Percentiles rank a stretch among this genome's conserved stretches.
These are phyloP conservation scores for Xylariomycetidae sp. DNA, from an alignment of 2,329 filamentous ascomycete species.

Conservation along the genomic window DNA sequence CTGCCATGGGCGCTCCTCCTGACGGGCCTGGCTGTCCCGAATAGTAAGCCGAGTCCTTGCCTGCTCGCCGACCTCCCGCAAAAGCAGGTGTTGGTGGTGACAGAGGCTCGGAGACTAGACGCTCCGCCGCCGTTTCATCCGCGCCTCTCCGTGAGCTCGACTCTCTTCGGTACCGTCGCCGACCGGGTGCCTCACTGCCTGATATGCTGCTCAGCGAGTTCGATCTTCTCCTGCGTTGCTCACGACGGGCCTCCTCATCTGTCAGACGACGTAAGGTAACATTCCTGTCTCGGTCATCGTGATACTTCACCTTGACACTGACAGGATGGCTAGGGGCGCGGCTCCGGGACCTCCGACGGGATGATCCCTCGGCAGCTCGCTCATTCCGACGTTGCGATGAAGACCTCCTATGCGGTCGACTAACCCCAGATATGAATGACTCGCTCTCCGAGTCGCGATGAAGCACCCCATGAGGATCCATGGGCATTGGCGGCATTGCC, in stretches of 20 bases:
- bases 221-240: constrained; percentile 35
- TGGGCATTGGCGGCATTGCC: constrained; percentile 51
- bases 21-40: constrained; percentile 45
- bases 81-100: constrained; percentile 55
- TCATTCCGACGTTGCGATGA: constrained; percentile 46
- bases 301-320: constrained; percentile 56
- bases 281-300: constrained; percentile 56
- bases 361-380: constrained; percentile 31
- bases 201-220: constrained; percentile 54
- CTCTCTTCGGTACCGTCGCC: constrained; percentile 49
- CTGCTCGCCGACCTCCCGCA: constrained; percentile 42
- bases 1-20: constrained; percentile 32
- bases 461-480: constrained; percentile 45
- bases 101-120: constrained; percentile 35
- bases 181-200: constrained; percentile 47
- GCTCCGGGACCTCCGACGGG: constrained; percentile 32
- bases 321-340: constrained; percentile 43
- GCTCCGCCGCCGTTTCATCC: constrained; percentile 41
- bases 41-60: constrained; percentile 60
- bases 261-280: constrained; percentile 59
- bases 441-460: constrained; percentile 37
- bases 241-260: constrained; percentile 51
- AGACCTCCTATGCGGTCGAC: constrained; percentile 35
- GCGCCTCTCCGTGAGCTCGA: constrained; percentile 38
- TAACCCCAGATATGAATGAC: constrained; percentile 36